Conservation (phyloP, 306 rosid species). For the Malus domestica region ASM211411v1 NC_041799.1:35353501-35354000, state of each 20-base stretch:
- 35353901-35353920: background rate
- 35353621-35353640: slow-evolving; percentile 15
- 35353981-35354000: too few species aligned
- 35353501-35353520: slow-evolving; percentile 13
- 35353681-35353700: background rate
- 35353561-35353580: slow-evolving; percentile 78
- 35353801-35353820: background rate
- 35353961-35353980: background rate
- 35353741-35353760: background rate
- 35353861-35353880: background rate
- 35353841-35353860: background rate
- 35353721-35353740: background rate
- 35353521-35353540: slow-evolving; percentile 7
- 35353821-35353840: background rate
- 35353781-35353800: background rate
- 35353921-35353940: background rate
- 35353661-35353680: background rate
- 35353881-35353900: background rate
- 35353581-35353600: slow-evolving; percentile 75
- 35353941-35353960: background rate
- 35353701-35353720: background rate
- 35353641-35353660: background rate
- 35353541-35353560: slow-evolving; percentile 63
- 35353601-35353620: slow-evolving; percentile 86
- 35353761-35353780: background rate